phyloP scores from a whole-genome alignment of 2,329 filamentous ascomycete species.

The Beauveria rudraprayagi region DNA sequence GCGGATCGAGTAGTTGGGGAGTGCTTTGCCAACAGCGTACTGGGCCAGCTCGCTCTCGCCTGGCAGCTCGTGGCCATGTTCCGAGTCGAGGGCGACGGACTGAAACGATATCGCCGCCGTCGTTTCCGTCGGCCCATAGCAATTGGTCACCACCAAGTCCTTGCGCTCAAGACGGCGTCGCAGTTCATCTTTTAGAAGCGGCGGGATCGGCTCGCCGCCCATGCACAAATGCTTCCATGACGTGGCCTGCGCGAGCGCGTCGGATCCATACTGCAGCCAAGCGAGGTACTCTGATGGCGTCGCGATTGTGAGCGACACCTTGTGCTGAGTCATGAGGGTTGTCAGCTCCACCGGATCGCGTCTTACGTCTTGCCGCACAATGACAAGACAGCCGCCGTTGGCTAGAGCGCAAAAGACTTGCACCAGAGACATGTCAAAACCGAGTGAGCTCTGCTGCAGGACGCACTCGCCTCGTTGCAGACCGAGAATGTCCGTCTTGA shows the following conservation, averaged over 20 bases:
- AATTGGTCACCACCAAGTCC: slow-evolving; percentile 16
- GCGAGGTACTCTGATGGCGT: slow-evolving; percentile 30
- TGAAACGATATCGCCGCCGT: slow-evolving; percentile 3
- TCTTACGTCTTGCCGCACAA: slow-evolving; percentile 22
- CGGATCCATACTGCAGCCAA: slow-evolving; percentile 16
- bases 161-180: not conserved
- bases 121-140: slow-evolving; percentile 26
- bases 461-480: slow-evolving; percentile 17
- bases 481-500: slow-evolving; percentile 12
- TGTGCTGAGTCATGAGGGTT: slow-evolving; percentile 21
- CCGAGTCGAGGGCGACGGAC: not conserved
- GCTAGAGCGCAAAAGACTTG: slow-evolving; percentile 27
- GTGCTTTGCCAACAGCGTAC: not conserved
- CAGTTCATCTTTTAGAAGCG: slow-evolving; percentile 11
- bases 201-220: slow-evolving; percentile 16
- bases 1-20: slow-evolving; percentile 25
- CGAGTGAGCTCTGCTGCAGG: slow-evolving; percentile 29
- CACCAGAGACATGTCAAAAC: slow-evolving; percentile 30
- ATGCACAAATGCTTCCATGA: slow-evolving; percentile 6
- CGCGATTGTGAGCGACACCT: slow-evolving; percentile 25
- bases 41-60: not conserved
- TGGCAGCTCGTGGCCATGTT: not conserved
- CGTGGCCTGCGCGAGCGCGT: not conserved
- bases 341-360: slow-evolving; percentile 26
- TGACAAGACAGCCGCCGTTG: slow-evolving; percentile 25